Evolutionary conservation across 2,329 filamentous ascomycete species (phyloP), one percentile per base, ranked within the genome.

Genomic region (Neonectria magnoliae): DNA sequence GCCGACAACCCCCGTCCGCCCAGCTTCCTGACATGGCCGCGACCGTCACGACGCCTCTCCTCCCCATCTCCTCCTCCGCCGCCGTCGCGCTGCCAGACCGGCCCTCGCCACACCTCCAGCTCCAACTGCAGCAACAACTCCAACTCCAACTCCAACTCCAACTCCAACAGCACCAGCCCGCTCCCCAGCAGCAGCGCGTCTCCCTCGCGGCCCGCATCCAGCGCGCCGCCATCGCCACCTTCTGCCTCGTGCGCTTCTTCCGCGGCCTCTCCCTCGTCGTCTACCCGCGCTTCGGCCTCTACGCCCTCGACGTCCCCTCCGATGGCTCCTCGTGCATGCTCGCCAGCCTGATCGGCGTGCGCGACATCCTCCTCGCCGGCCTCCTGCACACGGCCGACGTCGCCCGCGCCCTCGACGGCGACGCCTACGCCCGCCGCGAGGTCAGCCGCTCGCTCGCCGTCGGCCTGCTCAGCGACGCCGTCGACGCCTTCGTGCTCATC

Each of bases 401-500:
- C 3, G 4, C 53, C 44, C 58, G 41, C 25, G 67, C 62, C 20
- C 51, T 54, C 14, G 42, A 36, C 5, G 55, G 50, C 16, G 69
- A 72, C 14, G 44, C 60, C 3, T 45, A 60, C 18, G 68, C 64
- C 29, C 66, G 69, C 44, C 71, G 72, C 53, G 76, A 78, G 52
- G 66, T 75, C 5, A 71, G 71, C 36, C 73, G 77, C 57, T 76
- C 76, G 3, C 67, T 78, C 31, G 71, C 73, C 11, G 68, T 71
- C 25, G 76, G 72, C 44, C 68, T 78, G 5, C 71, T 77, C 22
- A 76, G 75, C 66, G 77, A 78, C 69, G 75, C 75, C 62, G 71
- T 76, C 47, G 76, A 78, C 68, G 74, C 77, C 6, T 77, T 76
- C 29, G 72, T 77, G 42, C 69, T 78, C 57, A 76, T 78, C 52